A percentile compares a stretch with the other conserved stretches of the same genome.
Conservation (phyloP, 805 yeast genomes). For the Clavispora santaluciae region DNA sequence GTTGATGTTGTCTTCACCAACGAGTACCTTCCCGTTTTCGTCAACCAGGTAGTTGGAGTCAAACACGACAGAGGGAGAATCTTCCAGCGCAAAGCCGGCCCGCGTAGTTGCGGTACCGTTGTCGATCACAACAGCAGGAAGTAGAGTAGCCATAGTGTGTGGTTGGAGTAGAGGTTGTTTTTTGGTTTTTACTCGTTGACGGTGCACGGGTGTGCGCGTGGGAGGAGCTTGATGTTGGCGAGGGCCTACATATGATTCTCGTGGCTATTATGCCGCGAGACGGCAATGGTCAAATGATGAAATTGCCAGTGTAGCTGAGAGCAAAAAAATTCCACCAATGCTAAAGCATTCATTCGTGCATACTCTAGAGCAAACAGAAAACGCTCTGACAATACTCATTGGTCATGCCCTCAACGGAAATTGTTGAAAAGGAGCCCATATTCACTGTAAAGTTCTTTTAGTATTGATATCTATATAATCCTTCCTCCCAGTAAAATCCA, state of each 20-base stretch:
- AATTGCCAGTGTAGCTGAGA: no score
- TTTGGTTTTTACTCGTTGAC: not conserved
- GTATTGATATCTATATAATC: no score
- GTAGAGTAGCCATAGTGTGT: constrained; percentile 23
- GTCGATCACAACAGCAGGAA: constrained; percentile 67
- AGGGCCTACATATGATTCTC: no score
- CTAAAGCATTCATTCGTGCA: no score
- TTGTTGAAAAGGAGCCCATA: no score
- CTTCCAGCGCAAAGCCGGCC: constrained; percentile 67
- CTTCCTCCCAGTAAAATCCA: no score
- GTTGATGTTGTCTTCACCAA: constrained; percentile 47
- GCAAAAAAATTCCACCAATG: no score
- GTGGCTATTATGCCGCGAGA: not conserved
- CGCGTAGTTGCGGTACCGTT: constrained; percentile 60
- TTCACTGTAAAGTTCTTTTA: no score
- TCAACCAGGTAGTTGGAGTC: constrained; percentile 51
- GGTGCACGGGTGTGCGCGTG: constrained; percentile 6
- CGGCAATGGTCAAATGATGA: no score
- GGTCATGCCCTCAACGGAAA: no score
- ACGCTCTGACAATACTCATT: no score
- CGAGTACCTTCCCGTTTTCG: constrained; percentile 24
- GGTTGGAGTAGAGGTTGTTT: not conserved
- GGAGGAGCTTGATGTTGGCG: not conserved
- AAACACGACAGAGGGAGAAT: constrained; percentile 54
- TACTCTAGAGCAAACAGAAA: no score